Conservation (phyloP, 495 filamentous ascomycete species). For the Pseudoneurospora amorphoporcata region DNA sequence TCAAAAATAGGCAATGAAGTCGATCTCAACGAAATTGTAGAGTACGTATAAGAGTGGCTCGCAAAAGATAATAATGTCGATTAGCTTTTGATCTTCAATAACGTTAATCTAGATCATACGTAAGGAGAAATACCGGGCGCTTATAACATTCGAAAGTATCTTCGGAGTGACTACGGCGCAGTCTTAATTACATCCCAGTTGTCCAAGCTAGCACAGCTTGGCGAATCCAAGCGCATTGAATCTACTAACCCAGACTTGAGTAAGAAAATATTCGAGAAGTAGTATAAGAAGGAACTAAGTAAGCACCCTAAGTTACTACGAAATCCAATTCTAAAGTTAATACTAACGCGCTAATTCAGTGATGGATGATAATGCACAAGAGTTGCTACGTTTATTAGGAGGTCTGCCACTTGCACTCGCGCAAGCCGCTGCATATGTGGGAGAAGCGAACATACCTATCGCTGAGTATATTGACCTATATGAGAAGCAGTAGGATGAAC, state of each 20-base stretch:
- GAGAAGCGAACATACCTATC: constrained; percentile 13
- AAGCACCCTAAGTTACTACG: too few species aligned
- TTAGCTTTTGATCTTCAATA: constrained; percentile 35
- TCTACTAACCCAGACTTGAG: constrained; percentile 2
- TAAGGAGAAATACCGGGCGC: constrained; percentile 14
- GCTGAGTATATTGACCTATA: constrained; percentile 29
- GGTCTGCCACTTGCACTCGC: constrained; percentile 35
- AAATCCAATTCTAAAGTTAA: too few species aligned
- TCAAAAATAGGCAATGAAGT: too few species aligned
- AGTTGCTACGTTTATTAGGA: constrained; percentile 21
- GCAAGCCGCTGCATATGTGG: constrained; percentile 33
- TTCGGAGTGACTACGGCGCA: constrained; percentile 29
- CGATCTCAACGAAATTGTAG: constrained; percentile 5
- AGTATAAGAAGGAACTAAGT: too few species aligned
- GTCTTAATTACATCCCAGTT: constrained; percentile 24
- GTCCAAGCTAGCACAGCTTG: constrained; percentile 6
- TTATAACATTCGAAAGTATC: constrained; percentile 27
- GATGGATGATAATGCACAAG: constrained; percentile 3
- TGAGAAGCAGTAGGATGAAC: constrained; percentile 23
- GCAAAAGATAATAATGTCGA: constrained; percentile 19
- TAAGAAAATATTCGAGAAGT: not conserved
- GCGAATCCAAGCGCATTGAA: constrained; percentile 4
- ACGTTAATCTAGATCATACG: constrained; percentile 25
- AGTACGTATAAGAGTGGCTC: constrained; percentile 26
- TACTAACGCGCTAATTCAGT: constrained; percentile 2